Evolutionary conservation across 192 early-diverging fungal genomes (phyloP).

Genomic region (Haplosporangium gracile): DNA sequence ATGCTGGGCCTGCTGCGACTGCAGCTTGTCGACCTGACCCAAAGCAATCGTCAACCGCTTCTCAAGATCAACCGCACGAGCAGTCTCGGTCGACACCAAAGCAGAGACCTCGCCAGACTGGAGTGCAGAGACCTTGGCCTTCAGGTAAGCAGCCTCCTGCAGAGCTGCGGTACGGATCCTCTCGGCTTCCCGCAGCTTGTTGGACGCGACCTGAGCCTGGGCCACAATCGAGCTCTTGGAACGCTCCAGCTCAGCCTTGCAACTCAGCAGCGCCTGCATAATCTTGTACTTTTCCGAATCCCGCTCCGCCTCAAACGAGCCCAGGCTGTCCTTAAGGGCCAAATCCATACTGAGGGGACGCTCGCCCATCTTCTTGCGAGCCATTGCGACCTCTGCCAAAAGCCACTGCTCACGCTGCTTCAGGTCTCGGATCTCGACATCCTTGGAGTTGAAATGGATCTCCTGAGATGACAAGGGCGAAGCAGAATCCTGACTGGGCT

Average conservation of each 20-base stretch:
- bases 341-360: constrained; percentile 15
- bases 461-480: constrained; percentile 2
- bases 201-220: constrained; percentile 60
- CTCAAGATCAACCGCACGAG: constrained; percentile 61
- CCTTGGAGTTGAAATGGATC: constrained; percentile 20
- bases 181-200: constrained; percentile 65
- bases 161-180: constrained; percentile 65
- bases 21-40: constrained; percentile 52
- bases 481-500: background rate
- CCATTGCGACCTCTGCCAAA: constrained; percentile 43
- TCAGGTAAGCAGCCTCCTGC: constrained; percentile 68
- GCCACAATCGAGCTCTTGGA: constrained; percentile 59
- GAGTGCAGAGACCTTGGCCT: constrained; percentile 65
- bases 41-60: constrained; percentile 59
- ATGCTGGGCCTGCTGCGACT: constrained; percentile 52
- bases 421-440: constrained; percentile 44
- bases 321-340: constrained; percentile 46
- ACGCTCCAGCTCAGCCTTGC: constrained; percentile 60
- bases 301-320: constrained; percentile 59
- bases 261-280: constrained; percentile 58
- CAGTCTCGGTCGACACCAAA: constrained; percentile 58
- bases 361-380: constrained; percentile 36
- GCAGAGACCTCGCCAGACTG: constrained; percentile 53
- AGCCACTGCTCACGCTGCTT: constrained; percentile 54
- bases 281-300: constrained; percentile 57